phyloP scores from a whole-genome alignment of 345 rosid genomes.

The Populus ilicifolia region DNA sequence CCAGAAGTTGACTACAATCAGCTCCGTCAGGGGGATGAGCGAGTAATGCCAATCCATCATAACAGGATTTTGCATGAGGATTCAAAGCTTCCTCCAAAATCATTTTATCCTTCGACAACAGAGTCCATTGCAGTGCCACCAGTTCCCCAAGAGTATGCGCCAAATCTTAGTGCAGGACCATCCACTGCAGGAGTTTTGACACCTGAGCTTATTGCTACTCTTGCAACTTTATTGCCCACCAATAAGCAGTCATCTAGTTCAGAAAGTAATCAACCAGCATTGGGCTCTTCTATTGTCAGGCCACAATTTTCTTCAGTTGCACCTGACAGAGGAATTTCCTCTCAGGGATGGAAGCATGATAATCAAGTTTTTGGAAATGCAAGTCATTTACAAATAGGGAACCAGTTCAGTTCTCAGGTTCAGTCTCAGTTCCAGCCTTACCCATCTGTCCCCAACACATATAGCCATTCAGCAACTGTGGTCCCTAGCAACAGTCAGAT shows the following conservation, averaged over 20 bases:
- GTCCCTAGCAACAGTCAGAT: conserved; percentile 38
- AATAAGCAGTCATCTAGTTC: conserved; percentile 40
- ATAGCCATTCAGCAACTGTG: conserved; percentile 43
- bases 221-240: conserved; percentile 63
- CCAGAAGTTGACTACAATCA: conserved; percentile 37
- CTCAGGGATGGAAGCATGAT: conserved; percentile 52
- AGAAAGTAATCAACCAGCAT: conserved; percentile 43
- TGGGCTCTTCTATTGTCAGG: conserved; percentile 38
- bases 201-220: conserved; percentile 77
- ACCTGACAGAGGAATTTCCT: conserved; percentile 33
- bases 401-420: conserved; percentile 44
- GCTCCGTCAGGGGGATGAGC: conserved; percentile 40
- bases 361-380: conserved; percentile 39
- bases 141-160: conserved; percentile 31
- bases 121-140: conserved; percentile 38
- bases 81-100: conserved; percentile 37
- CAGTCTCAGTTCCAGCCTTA: conserved; percentile 44
- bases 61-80: conserved; percentile 46
- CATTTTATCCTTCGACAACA: conserved; percentile 27
- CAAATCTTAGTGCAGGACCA: conserved; percentile 27
- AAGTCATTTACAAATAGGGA: conserved; percentile 41
- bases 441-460: conserved; percentile 33
- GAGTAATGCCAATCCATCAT: conserved; percentile 33
- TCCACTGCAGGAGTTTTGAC: conserved; percentile 71
- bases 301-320: conserved; percentile 39